Conservation (phyloP, 305 asterid genomes). For the Fraxinus ornus region DNA sequence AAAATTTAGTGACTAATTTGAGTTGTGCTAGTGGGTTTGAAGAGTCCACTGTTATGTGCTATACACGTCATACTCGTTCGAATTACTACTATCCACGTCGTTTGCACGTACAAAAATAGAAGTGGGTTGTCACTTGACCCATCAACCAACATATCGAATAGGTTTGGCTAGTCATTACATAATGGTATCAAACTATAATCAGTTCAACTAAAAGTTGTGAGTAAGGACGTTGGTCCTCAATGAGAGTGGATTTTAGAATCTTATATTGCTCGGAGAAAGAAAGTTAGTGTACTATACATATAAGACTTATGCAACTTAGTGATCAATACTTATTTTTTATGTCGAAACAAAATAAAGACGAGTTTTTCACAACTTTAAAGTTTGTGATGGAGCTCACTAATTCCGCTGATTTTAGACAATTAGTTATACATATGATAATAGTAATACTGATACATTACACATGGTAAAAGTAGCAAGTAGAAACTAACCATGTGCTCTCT, state of each 20-base stretch:
- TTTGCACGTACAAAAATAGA: neutral
- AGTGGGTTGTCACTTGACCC: neutral
- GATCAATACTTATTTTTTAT: neutral
- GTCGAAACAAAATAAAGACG: neutral
- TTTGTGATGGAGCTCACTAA: neutral
- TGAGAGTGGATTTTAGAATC: too few species aligned
- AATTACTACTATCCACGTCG: neutral
- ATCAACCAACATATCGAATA: neutral
- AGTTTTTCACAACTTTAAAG: too few species aligned
- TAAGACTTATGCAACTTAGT: too few species aligned
- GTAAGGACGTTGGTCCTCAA: neutral
- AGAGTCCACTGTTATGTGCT: neutral
- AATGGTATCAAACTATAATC: neutral
- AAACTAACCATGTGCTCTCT: slow-evolving; percentile 19
- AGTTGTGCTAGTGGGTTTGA: neutral
- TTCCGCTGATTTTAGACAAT: neutral
- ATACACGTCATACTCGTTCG: neutral
- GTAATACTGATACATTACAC: neutral
- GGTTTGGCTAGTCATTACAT: neutral
- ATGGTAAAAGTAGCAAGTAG: neutral
- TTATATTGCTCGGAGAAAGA: too few species aligned
- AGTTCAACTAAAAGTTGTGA: neutral
- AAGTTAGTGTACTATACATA: too few species aligned
- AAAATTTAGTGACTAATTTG: neutral
- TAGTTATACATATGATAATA: neutral